Base-by-base conservation (phyloP, 495 filamentous ascomycete genomes). In the Haplographium delicatum region DNA sequence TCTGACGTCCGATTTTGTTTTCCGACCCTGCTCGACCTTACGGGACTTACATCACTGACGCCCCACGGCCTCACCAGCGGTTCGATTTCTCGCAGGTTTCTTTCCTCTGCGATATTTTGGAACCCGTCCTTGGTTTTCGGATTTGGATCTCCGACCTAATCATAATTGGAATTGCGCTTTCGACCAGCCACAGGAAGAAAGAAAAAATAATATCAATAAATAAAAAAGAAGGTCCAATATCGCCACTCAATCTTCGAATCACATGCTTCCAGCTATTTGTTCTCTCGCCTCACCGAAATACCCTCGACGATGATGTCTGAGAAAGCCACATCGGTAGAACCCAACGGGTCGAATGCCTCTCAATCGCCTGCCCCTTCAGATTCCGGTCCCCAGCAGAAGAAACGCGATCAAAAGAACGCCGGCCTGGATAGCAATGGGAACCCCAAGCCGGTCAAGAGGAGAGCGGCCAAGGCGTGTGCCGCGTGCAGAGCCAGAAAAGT, bases 401-500 rank as follows among this genome's bases (percentile, higher is more conserved):
- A 62, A 37, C 52, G 56, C n/a, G 30, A 24, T 1, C 18, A 47
- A 2, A 31, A 28, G 13, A 27, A 31, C 5, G 54, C 51, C 9
- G 45, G 34, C 3, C 6, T 57, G 9, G 51, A 57, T 27, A 19
- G 5, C 13, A 55, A 51, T 51, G 57, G 56, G 10, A 60, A 57
- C 28, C 39, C 47, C 24, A 73, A 82, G 26, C 76, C 81, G 13
- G 82, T 86, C 20, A 96, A 96, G 66, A 72, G 90, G 46, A 77
- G 90, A 55, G 90, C 90, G 2, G 86, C 89, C 5, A 85, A 90
- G 47, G 90, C 90, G 19, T 96, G 90, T 62, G 85, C 87, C 57
- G 87, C 84, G 56, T 96, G 90, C 62, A 76, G 90, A 46, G 79
- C 85, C 20, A 81, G 90, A 58, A 96, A 96, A 66, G 90, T 96